phyloP scores from a whole-genome alignment of 2,329 filamentous ascomycete species.

The Fusarium penzigii region DNA sequence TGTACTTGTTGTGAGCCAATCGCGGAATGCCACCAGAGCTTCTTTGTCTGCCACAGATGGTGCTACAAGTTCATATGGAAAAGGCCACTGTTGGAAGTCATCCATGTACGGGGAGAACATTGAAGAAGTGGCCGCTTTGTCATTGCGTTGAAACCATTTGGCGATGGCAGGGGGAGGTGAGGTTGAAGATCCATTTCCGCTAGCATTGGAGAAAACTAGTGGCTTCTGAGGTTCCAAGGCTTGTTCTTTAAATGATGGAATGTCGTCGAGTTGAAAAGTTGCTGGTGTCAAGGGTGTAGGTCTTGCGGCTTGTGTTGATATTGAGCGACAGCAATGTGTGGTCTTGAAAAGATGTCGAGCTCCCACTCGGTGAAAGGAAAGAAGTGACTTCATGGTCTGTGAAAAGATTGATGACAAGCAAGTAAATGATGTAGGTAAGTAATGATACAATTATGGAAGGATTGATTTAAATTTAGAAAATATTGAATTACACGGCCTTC shows the following conservation, averaged over 20 bases:
- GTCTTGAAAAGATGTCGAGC: slow-evolving; percentile 16
- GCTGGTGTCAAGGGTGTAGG: slow-evolving; percentile 12
- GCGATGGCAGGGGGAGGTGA: slow-evolving; percentile 49
- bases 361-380: slow-evolving; percentile 11
- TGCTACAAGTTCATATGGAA: slow-evolving; percentile 43
- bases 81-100: slow-evolving; percentile 31
- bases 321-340: slow-evolving; percentile 1
- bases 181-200: slow-evolving; percentile 36
- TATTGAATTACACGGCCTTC: not conserved
- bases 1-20: slow-evolving; percentile 28
- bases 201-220: slow-evolving; percentile 46
- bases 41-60: slow-evolving; percentile 16
- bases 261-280: slow-evolving; percentile 19
- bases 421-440: not conserved
- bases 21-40: slow-evolving; percentile 27
- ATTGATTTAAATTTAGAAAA: not conserved
- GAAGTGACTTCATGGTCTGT: slow-evolving; percentile 14
- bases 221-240: slow-evolving; percentile 57
- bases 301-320: slow-evolving; percentile 6
- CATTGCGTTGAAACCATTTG: slow-evolving; percentile 57
- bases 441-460: not conserved
- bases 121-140: not conserved
- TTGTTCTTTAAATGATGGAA: slow-evolving; percentile 51
- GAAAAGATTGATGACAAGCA: too few species aligned
- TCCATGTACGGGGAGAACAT: slow-evolving; percentile 32